A percentile compares a stretch with the other conserved stretches of the same genome.
Evolutionary conservation across 2,329 filamentous ascomycete species (phyloP).

Genomic region (Aspergillus sp.): DNA sequence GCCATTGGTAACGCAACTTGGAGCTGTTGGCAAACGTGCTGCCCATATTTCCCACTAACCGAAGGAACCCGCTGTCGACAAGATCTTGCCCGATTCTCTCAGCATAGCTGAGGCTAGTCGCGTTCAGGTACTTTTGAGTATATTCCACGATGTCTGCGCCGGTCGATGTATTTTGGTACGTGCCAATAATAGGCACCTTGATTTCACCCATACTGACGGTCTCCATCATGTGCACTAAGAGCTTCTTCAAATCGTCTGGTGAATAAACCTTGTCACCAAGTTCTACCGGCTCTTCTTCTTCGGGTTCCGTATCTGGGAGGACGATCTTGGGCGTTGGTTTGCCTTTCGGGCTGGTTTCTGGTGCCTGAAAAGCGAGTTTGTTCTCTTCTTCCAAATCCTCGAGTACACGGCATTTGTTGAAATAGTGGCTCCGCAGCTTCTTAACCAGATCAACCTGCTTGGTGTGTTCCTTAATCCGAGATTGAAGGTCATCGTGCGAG

Average conservation of each 20-base stretch:
- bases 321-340: constrained; percentile 73
- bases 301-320: constrained; percentile 67
- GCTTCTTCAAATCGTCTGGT: constrained; percentile 85
- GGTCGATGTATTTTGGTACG: constrained; percentile 87
- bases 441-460: constrained; percentile 86
- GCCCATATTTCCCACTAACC: constrained; percentile 89
- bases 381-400: constrained; percentile 98
- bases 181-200: constrained; percentile 93
- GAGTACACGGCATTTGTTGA: constrained; percentile 96
- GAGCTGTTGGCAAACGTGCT: constrained; percentile 97
- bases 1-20: constrained; percentile 97
- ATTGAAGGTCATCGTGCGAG: constrained; percentile 91
- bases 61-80: constrained; percentile 78
- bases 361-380: constrained; percentile 94
- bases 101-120: constrained; percentile 81
- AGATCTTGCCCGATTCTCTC: constrained; percentile 95
- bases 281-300: constrained; percentile 82
- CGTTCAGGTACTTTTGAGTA: constrained; percentile 82
- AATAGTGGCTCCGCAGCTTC: constrained; percentile 93
- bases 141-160: constrained; percentile 96
- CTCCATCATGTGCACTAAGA: constrained; percentile 80
- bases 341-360: constrained; percentile 64
- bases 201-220: constrained; percentile 84
- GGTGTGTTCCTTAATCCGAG: constrained; percentile 87
- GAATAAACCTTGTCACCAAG: constrained; percentile 86